Base-by-base conservation (phyloP, 345 rosid genomes). In the Murraya paniculata region DNA sequence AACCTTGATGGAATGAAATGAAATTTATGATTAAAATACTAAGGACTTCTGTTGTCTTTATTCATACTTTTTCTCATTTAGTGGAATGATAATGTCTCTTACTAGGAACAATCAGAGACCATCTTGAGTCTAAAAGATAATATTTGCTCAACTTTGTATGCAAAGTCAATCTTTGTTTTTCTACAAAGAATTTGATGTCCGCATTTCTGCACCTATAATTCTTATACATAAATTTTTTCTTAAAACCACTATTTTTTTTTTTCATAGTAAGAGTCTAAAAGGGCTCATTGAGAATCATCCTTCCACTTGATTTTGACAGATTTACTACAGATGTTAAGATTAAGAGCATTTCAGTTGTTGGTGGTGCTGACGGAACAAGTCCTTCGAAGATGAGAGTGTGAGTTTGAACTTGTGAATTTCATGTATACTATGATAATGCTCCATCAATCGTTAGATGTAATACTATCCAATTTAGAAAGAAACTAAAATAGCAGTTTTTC, bases 251-350 rank as follows among this genome's bases (percentile, higher is more conserved):
- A 19, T 25, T 18, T 71, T 30, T 62, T 21, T 53, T 30, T 16
- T 22, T 39, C 4, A 48, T 14, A 2, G 13, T 24, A 10, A 58
- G 75, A 9, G n/a, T n/a, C 14, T 41, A 24, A 24, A 16, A 55
- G 36, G 25, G 33, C 53, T 35, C 22, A 66, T 27, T 24, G 36
- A 30, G 53, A 68, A 21, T 75, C 48, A 21, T 21, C 70, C 11
- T 66, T 64, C 76, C 24, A 61, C 18, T 76, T 82, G 64, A 16
- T 78, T 78, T 14, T 81, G 19, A 68, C 81, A 96, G 99, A 77
- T 96, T 96, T 81, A 94, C 99, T 33, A 86, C 99, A 9, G 99
- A 96, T 81, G 99, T 94, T 74, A 96, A 96, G 89, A 89, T 96
- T 87, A 94, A 94, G 88, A 88, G 97, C 84, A 92, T 96, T 81